Percentiles rank a stretch among this genome's conserved stretches.
Conservation (phyloP, 768 basidiomycete species). For the Kwoniella heveanensis region DNA sequence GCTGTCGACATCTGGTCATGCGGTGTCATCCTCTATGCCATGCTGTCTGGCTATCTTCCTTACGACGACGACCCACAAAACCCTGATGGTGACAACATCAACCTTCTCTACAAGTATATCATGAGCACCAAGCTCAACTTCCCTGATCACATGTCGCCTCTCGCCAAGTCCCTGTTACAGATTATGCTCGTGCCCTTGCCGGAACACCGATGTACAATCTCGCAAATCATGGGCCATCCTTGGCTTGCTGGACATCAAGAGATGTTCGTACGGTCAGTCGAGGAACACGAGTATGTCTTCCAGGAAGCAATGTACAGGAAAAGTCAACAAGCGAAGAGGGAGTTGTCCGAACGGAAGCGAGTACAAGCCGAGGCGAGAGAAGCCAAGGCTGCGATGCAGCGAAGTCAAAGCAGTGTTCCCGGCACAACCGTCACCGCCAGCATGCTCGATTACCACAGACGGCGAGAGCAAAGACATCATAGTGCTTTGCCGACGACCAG, state of each 20-base stretch:
- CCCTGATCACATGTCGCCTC: slow-evolving; percentile 87
- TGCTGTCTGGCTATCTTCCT: slow-evolving; percentile 91
- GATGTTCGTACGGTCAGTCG: slow-evolving; percentile 70
- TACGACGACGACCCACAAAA: slow-evolving; percentile 99
- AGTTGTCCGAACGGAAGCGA: slow-evolving; percentile 47
- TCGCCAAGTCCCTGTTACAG: slow-evolving; percentile 78
- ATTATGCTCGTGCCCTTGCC: slow-evolving; percentile 97
- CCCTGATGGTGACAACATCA: slow-evolving; percentile 99
- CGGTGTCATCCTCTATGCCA: slow-evolving; percentile 96
- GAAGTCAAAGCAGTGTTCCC: slow-evolving; percentile 44
- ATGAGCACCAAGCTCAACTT: slow-evolving; percentile 94
- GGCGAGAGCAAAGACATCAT: slow-evolving; percentile 41
- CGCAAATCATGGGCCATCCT: slow-evolving; percentile 78
- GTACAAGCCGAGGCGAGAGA: slow-evolving; percentile 45
- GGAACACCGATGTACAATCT: slow-evolving; percentile 71
- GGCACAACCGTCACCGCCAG: slow-evolving; percentile 36
- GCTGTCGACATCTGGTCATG: slow-evolving; percentile 99
- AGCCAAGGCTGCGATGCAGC: slow-evolving; percentile 30
- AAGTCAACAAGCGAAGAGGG: slow-evolving; percentile 60
- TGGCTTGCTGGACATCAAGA: slow-evolving; percentile 74
- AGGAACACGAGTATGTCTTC: slow-evolving; percentile 75
- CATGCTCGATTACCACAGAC: slow-evolving; percentile 40
- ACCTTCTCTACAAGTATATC: slow-evolving; percentile 96
- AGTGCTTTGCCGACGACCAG: slow-evolving; percentile 46
- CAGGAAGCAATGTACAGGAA: slow-evolving; percentile 84